A percentile compares a stretch with the other conserved stretches of the same genome.
These are phyloP conservation scores for Citrus australasica DNA, from an alignment of 345 rosid genomes.

Conservation along the genomic window DNA sequence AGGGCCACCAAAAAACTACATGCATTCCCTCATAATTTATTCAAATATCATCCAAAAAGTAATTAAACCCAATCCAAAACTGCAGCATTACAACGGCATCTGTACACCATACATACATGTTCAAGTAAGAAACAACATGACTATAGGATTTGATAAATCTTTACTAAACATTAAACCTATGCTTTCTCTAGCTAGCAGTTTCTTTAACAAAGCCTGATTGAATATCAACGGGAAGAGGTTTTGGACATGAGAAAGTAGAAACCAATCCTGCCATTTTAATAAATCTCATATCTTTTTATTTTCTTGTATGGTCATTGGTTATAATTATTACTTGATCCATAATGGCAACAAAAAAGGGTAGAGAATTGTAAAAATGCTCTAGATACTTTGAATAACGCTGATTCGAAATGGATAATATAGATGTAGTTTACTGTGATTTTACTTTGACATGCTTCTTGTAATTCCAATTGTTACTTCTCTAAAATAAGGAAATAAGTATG, in stretches of 20 bases:
- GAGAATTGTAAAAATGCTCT: not conserved
- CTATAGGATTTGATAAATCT: not conserved
- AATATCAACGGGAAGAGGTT: not conserved
- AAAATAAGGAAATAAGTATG: not conserved
- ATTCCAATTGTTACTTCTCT: not conserved
- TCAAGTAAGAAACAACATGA: not conserved
- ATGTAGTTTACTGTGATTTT: not conserved
- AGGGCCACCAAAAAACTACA: not conserved
- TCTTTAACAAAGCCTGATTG: not conserved
- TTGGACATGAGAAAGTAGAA: not conserved
- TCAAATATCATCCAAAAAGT: not conserved
- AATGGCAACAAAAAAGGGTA: not conserved
- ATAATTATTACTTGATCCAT: not conserved
- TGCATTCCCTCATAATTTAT: not conserved
- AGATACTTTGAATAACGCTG: not conserved
- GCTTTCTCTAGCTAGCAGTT: not conserved
- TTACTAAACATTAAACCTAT: not conserved
- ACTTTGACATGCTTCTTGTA: not conserved
- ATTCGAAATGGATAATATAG: not conserved
- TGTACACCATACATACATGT: not conserved
- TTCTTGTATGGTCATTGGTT: not conserved
- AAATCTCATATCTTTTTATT: not conserved
- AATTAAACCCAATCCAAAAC: not conserved
- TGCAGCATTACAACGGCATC: not conserved
- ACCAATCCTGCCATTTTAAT: not conserved